Evolutionary conservation across 1,284 basidiomycete species (phyloP), one percentile per base, ranked within the genome.

Genomic region (Malassezia sympodialis): DNA sequence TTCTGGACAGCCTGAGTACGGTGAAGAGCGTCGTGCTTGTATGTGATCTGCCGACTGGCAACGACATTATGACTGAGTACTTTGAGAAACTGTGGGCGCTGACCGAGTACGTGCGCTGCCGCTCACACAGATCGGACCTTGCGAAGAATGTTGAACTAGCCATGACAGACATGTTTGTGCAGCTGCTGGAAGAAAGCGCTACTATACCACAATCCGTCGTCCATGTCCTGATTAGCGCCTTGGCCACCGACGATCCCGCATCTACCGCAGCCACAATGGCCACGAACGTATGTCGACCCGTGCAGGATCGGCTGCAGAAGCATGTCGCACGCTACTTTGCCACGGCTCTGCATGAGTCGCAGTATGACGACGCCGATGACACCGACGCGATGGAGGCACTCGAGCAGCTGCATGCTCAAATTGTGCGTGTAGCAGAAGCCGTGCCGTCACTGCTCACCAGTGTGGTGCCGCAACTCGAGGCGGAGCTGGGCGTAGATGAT

Each of bases 1-100:
- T 96, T 10, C 81, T 98, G 31, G 89, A 96, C 67, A 88, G 83
- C 27, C 80, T 99, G 14, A 88, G 90, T 5, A 88, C 84, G 30
- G 90, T 96, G 71, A 96, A 96, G 80, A 89, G 86, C 63, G 84
- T 96, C 27, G 88, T 91, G 3, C 82, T 98, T 59, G 83, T 96
- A 10, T 90, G 88, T 76, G 91, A 96, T 75, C 80, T 96, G 5
- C 85, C 86, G 0, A 83, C 83, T 27, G 83, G 85, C 8, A 91
- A 96, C 52, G 87, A 90, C 52, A 80, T 96, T 59, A 84, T 94
- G 78, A 76, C 78, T 46, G 83, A 86, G 28, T 84, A 90, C 62
- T 96, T 96, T 75, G 82, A 82, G 58, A 83, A 84, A 66, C 83
- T 91, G 67, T 89, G 94, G 62, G 80, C 80, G 10, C 80, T 93